phyloP scores from a whole-genome alignment of 2,329 filamentous ascomycete species.

The Aspergillus unguis region DNA sequence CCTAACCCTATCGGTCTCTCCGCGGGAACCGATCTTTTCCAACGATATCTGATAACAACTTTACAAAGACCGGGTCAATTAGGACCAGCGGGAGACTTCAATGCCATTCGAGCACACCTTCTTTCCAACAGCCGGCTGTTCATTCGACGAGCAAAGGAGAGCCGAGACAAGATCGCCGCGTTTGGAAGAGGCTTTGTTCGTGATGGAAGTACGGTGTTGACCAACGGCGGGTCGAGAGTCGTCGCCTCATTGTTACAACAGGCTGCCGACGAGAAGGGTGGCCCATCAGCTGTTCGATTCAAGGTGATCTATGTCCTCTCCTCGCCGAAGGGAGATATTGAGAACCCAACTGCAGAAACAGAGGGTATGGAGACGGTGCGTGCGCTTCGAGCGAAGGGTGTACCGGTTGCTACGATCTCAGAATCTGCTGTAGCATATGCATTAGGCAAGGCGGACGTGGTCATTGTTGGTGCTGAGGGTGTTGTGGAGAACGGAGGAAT shows the following conservation, averaged over 20 bases:
- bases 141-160: conserved; percentile 79
- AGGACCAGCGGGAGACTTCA: conserved; percentile 65
- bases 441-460: conserved; percentile 68
- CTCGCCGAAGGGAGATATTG: conserved; percentile 27
- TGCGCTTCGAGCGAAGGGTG: conserved; percentile 66
- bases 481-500: conserved; percentile 93
- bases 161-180: conserved; percentile 75
- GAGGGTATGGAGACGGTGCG: conserved; percentile 71
- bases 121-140: conserved; percentile 83
- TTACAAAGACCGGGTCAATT: conserved; percentile 54
- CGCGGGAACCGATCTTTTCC: conserved; percentile 92
- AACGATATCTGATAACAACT: conserved; percentile 82
- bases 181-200: conserved; percentile 75
- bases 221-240: conserved; percentile 81
- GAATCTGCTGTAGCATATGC: conserved; percentile 75
- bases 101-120: conserved; percentile 76
- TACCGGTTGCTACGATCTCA: conserved; percentile 78
- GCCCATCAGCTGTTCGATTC: conserved; percentile 63
- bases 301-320: conserved; percentile 74
- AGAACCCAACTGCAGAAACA: conserved; percentile 37
- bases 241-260: conserved; percentile 73
- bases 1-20: conserved; percentile 88
- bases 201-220: conserved; percentile 78
- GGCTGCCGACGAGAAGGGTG: conserved; percentile 64
- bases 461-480: conserved; percentile 70